These are phyloP conservation scores for Globisporangium takayamanum DNA, from an alignment of 352 stramenopile genomes.

Conservation along the genomic window DNA sequence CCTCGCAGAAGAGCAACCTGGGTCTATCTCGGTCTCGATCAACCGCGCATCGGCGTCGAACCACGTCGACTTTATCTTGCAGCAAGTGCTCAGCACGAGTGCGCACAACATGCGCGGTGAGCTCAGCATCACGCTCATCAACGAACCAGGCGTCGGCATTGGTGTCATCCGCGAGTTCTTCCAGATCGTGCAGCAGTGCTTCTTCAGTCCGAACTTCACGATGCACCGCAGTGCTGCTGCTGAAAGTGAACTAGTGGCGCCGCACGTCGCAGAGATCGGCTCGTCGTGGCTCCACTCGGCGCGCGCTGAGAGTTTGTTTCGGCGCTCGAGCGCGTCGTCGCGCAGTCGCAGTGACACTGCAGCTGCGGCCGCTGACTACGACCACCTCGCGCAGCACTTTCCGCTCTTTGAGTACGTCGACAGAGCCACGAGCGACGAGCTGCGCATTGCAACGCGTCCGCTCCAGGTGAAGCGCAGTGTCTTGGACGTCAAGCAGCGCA, in stretches of 20 bases:
- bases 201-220: conserved; percentile 31
- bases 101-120: conserved; percentile 45
- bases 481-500: conserved; percentile 29
- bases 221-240: not conserved
- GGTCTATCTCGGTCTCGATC: conserved; percentile 47
- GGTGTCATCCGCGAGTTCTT: conserved; percentile 72
- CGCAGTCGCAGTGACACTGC: not conserved
- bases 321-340: not conserved
- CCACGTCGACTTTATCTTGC: conserved; percentile 65
- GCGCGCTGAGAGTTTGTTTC: conserved; percentile 22
- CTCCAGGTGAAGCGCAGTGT: conserved; percentile 25
- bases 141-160: conserved; percentile 57
- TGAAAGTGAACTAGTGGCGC: conserved; percentile 8
- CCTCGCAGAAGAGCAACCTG: conserved; percentile 50
- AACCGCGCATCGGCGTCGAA: conserved; percentile 51
- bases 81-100: conserved; percentile 54
- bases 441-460: conserved; percentile 29
- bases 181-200: conserved; percentile 58
- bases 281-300: conserved; percentile 54
- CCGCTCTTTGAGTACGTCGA: conserved; percentile 50
- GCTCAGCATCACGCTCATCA: conserved; percentile 56
- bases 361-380: not conserved
- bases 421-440: conserved; percentile 17
- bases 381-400: conserved; percentile 35
- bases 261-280: conserved; percentile 51